Percentiles rank a stretch among this genome's conserved stretches.
Conservation (phyloP, 805 yeast species). For the Wickerhamiella sergipiensis region DNA sequence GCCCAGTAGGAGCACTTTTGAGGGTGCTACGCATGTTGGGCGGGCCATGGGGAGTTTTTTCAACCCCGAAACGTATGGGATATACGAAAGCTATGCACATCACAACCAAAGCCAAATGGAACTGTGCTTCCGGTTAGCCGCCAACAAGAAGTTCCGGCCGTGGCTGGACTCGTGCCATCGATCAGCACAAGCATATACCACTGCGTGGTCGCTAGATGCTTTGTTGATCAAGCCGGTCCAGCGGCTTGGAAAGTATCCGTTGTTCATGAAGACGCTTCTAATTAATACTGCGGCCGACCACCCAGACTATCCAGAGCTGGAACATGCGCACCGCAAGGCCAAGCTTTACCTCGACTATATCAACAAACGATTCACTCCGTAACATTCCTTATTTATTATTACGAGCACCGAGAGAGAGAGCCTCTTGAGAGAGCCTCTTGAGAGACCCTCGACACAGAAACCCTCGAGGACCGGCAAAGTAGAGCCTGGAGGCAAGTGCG, state of each 20-base stretch:
- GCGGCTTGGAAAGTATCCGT: slow-evolving; percentile 31
- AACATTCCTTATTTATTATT: not conserved
- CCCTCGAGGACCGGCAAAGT: too few relatives aligned
- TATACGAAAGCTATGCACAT: slow-evolving; percentile 24
- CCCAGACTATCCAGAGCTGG: slow-evolving; percentile 32
- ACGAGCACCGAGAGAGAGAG: too few relatives aligned
- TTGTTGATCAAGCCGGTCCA: slow-evolving; percentile 34
- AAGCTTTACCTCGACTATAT: slow-evolving; percentile 13
- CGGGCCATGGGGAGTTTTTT: slow-evolving; percentile 20
- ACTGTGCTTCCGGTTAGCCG: slow-evolving; percentile 13
- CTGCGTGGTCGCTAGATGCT: slow-evolving; percentile 30
- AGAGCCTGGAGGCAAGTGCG: too few relatives aligned
- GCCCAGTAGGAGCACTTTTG: not conserved
- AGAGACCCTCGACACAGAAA: too few relatives aligned
- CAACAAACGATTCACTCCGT: slow-evolving; percentile 3
- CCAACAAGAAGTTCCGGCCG: slow-evolving; percentile 10
- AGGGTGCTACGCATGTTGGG: slow-evolving; percentile 19
- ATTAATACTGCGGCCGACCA: slow-evolving; percentile 24
- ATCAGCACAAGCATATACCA: slow-evolving; percentile 20
- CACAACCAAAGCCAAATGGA: slow-evolving; percentile 21
- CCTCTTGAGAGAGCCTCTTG: too few relatives aligned
- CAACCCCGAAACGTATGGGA: slow-evolving; percentile 21
- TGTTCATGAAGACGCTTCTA: slow-evolving; percentile 24
- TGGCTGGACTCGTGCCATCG: slow-evolving; percentile 26
- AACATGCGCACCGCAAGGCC: slow-evolving; percentile 13